Base-by-base conservation (phyloP, 2,329 filamentous ascomycete genomes). In the Apiospora arundinis region DNA sequence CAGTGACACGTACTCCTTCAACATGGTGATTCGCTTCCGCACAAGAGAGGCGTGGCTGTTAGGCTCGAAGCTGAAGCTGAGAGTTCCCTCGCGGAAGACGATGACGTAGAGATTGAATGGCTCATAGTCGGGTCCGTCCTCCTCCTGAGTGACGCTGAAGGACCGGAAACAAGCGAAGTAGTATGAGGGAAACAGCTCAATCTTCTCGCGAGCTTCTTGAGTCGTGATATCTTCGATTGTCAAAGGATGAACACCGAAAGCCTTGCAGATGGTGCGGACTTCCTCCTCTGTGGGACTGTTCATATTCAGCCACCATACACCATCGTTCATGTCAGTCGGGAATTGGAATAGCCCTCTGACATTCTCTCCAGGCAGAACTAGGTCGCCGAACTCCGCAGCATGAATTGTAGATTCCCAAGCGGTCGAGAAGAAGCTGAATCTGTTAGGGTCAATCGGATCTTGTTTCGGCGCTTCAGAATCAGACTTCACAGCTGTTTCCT, bases 291-390 rank as follows among this genome's bases (percentile, higher is more conserved):
- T 95, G 1, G 95, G 94, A 76, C 93, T 94, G 80, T 95, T 92
- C 80, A 98, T 92, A 78, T 99, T 97, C 68, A 99, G 87, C 96
- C 96, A 99, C 95, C 95, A 99, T n/a, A 97, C 95, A 77, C 95
- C 95, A 76, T 95, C 88, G 73, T 91, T 89, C 42, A 88, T 87
- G 69, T 87, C 90, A 18, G 45, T 16, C 8, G 90, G 90, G 45
- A 91, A 84, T 44, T 86, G 85, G 80, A 99, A 99, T 14, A 99
- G 89, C 71, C 95, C 94, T 44, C 94, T 92, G 77, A 98, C 93
- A 71, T 92, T 93, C 80, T 98, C 96, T 11, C 95, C 95, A 2
- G 95, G 95, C 71, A 97, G 90, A 5, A 98, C 89, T 11, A 98
- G 88, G 76, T 95, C 95, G 25, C 94, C 94, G 74, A 99, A 89